phyloP scores from a whole-genome alignment of 2,329 filamentous ascomycete species.

The Aspergillus ochraceus region DNA sequence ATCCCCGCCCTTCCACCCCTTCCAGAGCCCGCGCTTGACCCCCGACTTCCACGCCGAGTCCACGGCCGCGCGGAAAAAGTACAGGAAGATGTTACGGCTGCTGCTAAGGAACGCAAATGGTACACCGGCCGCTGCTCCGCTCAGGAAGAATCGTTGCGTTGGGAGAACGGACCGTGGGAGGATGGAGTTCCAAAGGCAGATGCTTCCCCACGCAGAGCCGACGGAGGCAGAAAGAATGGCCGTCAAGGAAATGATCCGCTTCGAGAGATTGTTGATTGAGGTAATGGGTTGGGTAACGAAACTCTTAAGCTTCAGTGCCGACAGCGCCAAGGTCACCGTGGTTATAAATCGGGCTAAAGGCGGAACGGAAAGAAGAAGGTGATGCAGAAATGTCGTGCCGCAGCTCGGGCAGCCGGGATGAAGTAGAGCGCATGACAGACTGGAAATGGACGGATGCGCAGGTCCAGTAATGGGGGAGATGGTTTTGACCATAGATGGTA shows the following conservation, averaged over 20 bases:
- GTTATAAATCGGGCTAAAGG: slow-evolving; percentile 70
- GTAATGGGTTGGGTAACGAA: slow-evolving; percentile 70
- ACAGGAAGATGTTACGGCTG: slow-evolving; percentile 68
- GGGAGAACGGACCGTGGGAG: slow-evolving; percentile 74
- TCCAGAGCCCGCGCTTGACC: slow-evolving; percentile 88
- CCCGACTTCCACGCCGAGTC: slow-evolving; percentile 90
- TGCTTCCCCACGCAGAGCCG: slow-evolving; percentile 80
- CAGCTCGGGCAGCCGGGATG: slow-evolving; percentile 89
- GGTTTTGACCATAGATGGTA: slow-evolving; percentile 64
- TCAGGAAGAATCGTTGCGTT: slow-evolving; percentile 85
- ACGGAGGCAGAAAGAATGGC: slow-evolving; percentile 80
- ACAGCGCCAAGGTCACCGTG: slow-evolving; percentile 65
- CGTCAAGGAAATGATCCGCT: slow-evolving; percentile 70
- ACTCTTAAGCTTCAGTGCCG: slow-evolving; percentile 66
- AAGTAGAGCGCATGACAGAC: slow-evolving; percentile 83
- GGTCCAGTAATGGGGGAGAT: slow-evolving; percentile 77
- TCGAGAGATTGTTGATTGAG: slow-evolving; percentile 65
- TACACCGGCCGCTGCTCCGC: slow-evolving; percentile 79
- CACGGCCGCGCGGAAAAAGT: slow-evolving; percentile 73
- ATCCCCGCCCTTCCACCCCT: slow-evolving; percentile 77
- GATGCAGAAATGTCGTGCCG: slow-evolving; percentile 79
- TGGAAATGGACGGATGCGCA: slow-evolving; percentile 82
- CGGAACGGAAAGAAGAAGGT: slow-evolving; percentile 83
- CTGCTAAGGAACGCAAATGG: slow-evolving; percentile 69
- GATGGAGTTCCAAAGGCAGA: slow-evolving; percentile 83